Evolutionary conservation across 2,329 filamentous ascomycete species (phyloP).

Genomic region (Alternaria incomplexa): DNA sequence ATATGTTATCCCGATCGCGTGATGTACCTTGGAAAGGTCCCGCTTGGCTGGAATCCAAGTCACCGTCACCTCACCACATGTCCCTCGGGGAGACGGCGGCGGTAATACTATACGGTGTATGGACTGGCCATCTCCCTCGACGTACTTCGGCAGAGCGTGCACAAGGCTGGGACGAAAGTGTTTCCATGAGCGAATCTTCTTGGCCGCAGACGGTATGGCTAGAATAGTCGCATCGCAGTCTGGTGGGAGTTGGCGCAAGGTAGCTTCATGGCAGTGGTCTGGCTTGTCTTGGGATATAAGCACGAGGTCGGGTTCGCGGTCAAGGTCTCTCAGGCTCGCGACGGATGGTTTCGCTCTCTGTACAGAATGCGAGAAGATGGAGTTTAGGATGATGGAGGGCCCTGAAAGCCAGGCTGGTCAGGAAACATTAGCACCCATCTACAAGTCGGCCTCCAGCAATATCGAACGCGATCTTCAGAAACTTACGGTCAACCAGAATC

Average conservation of each 20-base stretch:
- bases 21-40: constrained; percentile 67
- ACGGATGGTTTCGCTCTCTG: constrained; percentile 64
- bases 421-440: constrained; percentile 4
- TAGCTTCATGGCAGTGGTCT: constrained; percentile 74
- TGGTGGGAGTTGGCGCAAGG: constrained; percentile 67
- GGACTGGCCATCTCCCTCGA: constrained; percentile 46
- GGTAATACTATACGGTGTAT: constrained; percentile 62
- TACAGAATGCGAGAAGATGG: constrained; percentile 65
- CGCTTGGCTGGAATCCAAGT: constrained; percentile 67
- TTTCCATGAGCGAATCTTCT: constrained; percentile 70
- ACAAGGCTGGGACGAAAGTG: constrained; percentile 64
- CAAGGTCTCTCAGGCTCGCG: constrained; percentile 61
- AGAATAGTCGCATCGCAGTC: constrained; percentile 67
- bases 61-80: constrained; percentile 73
- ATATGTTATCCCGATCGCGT: constrained; percentile 75
- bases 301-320: constrained; percentile 61
- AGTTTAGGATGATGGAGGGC: constrained; percentile 64
- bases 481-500: constrained; percentile 67
- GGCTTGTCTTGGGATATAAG: constrained; percentile 67
- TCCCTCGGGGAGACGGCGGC: constrained; percentile 58
- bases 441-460: neutral
- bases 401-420: constrained; percentile 65
- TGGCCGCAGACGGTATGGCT: constrained; percentile 69
- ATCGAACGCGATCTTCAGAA: neutral
- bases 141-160: constrained; percentile 53